phyloP scores from a whole-genome alignment of 257 asterid genomes.

The Capsicum rhomboideum region DNA sequence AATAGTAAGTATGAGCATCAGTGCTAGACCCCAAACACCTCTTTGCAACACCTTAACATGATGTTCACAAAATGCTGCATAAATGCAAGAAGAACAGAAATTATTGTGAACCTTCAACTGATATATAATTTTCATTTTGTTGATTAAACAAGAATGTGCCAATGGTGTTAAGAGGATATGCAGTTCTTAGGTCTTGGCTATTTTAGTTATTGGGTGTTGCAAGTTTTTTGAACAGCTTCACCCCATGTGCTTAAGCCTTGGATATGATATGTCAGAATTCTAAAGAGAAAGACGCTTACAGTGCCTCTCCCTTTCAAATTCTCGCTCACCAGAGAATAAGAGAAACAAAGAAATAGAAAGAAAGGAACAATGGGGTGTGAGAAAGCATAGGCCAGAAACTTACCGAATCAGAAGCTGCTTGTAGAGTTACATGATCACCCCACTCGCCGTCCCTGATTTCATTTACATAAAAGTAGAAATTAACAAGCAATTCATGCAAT shows the following conservation, averaged over 20 bases:
- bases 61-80: too few relatives aligned
- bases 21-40: not conserved
- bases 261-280: not conserved
- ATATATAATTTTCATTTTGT: too few relatives aligned
- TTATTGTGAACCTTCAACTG: too few relatives aligned
- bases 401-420: constrained; percentile 98
- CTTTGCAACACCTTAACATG: too few relatives aligned
- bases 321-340: not conserved
- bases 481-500: constrained; percentile 11
- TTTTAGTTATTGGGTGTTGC: too few relatives aligned
- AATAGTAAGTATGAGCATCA: not conserved
- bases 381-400: constrained; percentile 10
- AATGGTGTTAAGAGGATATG: too few relatives aligned
- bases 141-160: too few relatives aligned
- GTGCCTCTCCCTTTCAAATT: not conserved
- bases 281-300: not conserved
- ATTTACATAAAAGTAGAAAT: constrained; percentile 5
- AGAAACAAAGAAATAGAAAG: not conserved
- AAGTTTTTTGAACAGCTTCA: too few relatives aligned
- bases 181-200: too few relatives aligned
- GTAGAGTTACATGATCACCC: constrained; percentile 99
- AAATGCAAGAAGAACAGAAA: too few relatives aligned
- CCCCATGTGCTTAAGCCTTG: too few relatives aligned
- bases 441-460: constrained; percentile 74
- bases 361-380: not conserved